Evolutionary conservation across 805 yeast species (phyloP).

Genomic region (Lipomyces orientalis): DNA sequence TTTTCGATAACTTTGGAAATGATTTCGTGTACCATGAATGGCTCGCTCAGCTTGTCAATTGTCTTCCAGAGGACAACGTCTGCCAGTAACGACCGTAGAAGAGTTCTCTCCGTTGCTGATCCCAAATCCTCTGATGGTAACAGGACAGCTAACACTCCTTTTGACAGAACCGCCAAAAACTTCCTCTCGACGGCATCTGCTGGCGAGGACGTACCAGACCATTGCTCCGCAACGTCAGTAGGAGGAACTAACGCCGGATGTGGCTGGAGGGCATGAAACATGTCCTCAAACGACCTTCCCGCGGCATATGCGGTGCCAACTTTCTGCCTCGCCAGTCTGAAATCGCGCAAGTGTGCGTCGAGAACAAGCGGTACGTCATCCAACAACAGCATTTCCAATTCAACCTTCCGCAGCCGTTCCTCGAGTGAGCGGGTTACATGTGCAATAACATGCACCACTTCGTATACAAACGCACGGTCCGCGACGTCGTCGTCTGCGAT

Average conservation of each 20-base stretch:
- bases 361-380: constrained; percentile 55
- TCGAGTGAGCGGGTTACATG: constrained; percentile 52
- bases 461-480: constrained; percentile 52
- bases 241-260: constrained; percentile 47
- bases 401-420: constrained; percentile 42
- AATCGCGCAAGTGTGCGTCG: constrained; percentile 48
- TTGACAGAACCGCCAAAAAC: constrained; percentile 49
- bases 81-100: constrained; percentile 50
- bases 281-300: constrained; percentile 44
- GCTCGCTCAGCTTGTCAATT: constrained; percentile 55
- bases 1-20: constrained; percentile 42
- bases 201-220: background rate
- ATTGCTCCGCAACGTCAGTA: background rate
- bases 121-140: constrained; percentile 52
- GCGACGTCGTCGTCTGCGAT: constrained; percentile 45
- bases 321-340: constrained; percentile 42
- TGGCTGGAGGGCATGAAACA: constrained; percentile 47
- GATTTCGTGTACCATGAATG: constrained; percentile 59
- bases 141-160: constrained; percentile 46
- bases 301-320: constrained; percentile 47
- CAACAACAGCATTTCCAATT: constrained; percentile 49
- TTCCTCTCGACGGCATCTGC: constrained; percentile 39
- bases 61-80: constrained; percentile 53
- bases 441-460: constrained; percentile 50
- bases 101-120: constrained; percentile 50